Conservation (phyloP, 805 yeast genomes). For the Saccharomycopsis amapae region DNA sequence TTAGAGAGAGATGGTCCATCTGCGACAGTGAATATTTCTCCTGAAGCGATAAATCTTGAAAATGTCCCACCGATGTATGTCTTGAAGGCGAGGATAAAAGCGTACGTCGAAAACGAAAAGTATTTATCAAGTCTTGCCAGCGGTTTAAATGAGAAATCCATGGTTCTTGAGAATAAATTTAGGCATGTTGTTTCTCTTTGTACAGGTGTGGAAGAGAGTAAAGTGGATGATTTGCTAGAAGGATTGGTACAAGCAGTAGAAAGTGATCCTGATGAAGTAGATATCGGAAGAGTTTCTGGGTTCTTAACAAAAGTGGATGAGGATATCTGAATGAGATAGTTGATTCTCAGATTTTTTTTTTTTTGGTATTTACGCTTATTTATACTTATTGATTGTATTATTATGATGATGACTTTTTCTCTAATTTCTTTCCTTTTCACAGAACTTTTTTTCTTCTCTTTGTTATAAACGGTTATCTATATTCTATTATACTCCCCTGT, state of each 20-base stretch:
- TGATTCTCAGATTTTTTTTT: background rate
- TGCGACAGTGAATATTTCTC: background rate
- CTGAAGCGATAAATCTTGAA: background rate
- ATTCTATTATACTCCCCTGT: no score
- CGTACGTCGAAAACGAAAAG: slow-evolving; percentile 66
- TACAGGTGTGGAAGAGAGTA: slow-evolving; percentile 76
- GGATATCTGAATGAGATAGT: background rate
- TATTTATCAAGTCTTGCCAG: slow-evolving; percentile 46
- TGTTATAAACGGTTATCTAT: no score
- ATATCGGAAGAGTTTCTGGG: slow-evolving; percentile 47
- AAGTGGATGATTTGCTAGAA: slow-evolving; percentile 74
- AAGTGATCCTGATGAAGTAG: slow-evolving; percentile 67
- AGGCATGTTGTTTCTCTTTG: slow-evolving; percentile 84
- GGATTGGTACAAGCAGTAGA: slow-evolving; percentile 88
- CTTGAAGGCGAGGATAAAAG: slow-evolving; percentile 70
- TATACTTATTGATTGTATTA: background rate
- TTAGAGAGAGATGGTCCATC: slow-evolving; percentile 25
- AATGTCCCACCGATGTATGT: slow-evolving; percentile 34
- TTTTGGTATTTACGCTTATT: background rate
- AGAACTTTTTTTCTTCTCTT: no score
- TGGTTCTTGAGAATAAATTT: slow-evolving; percentile 65
- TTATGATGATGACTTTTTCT: background rate
- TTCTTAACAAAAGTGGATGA: slow-evolving; percentile 45
- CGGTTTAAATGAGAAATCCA: slow-evolving; percentile 45
- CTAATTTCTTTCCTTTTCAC: background rate